These are phyloP conservation scores for Capillidium heterosporum DNA, from an alignment of 371 early-diverging fungal genomes.

Conservation along the genomic window DNA sequence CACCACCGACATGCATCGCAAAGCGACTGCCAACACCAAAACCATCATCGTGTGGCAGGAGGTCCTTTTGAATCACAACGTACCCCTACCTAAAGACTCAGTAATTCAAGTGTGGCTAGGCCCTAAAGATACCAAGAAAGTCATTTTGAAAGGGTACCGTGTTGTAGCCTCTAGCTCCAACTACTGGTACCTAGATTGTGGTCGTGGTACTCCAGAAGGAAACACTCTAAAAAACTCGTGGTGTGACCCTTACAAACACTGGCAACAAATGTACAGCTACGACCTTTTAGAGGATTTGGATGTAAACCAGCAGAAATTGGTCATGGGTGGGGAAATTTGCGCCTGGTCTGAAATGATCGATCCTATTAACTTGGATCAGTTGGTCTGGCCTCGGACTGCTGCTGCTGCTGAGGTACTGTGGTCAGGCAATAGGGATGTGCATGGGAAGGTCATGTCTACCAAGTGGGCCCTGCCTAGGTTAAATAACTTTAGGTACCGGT, in stretches of 20 bases:
- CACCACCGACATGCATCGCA: not conserved
- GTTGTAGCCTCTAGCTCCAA: constrained; percentile 27
- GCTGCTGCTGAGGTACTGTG: constrained; percentile 54
- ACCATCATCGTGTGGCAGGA: constrained; percentile 34
- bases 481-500: constrained; percentile 50
- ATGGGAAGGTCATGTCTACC: constrained; percentile 24
- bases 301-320: constrained; percentile 18
- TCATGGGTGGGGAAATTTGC: constrained; percentile 39
- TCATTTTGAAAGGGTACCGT: constrained; percentile 28
- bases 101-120: constrained; percentile 29
- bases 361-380: constrained; percentile 28
- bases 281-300: constrained; percentile 18
- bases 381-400: constrained; percentile 52
- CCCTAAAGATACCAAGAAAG: constrained; percentile 20
- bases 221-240: constrained; percentile 32
- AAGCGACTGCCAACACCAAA: constrained; percentile 13
- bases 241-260: constrained; percentile 60
- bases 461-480: constrained; percentile 46
- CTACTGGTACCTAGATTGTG: constrained; percentile 52
- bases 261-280: constrained; percentile 57
- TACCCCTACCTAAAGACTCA: not conserved
- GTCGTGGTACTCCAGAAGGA: constrained; percentile 31
- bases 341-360: constrained; percentile 62
- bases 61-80: constrained; percentile 23
- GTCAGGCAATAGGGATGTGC: constrained; percentile 39